A percentile compares a stretch with the other conserved stretches of the same genome.
These are phyloP conservation scores for Beauveria varroae DNA, from an alignment of 2,329 filamentous ascomycete species.

Conservation along the genomic window DNA sequence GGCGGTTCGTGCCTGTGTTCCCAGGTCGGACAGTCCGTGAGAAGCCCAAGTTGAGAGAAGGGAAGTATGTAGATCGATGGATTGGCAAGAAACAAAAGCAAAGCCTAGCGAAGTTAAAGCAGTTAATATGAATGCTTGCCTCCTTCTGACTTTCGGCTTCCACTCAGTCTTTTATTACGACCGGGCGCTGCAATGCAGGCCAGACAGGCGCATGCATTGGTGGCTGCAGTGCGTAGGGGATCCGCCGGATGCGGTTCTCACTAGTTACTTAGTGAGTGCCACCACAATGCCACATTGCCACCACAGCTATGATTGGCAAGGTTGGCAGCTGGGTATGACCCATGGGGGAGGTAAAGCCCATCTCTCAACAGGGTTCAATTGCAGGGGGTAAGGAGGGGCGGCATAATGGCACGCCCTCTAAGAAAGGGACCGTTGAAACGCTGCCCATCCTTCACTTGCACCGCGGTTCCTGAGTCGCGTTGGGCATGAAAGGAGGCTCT, in stretches of 20 bases:
- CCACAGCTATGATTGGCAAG: not conserved
- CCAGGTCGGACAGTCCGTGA: not conserved
- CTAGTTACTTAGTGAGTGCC: not conserved
- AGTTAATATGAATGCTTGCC: not conserved
- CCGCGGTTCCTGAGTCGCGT: slow-evolving; percentile 9
- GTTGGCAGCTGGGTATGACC: too few relatives aligned
- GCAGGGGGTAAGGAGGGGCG: not conserved
- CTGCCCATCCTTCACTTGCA: not conserved
- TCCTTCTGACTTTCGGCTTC: not conserved
- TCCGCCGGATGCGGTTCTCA: slow-evolving; percentile 4
- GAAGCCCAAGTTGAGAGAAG: not conserved
- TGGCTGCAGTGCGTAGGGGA: not conserved
- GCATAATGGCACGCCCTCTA: slow-evolving; percentile 2
- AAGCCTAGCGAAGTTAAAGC: not conserved
- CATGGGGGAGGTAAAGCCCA: not conserved
- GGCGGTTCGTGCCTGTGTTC: not conserved
- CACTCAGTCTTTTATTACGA: not conserved
- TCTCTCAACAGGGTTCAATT: not conserved
- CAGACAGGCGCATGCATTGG: not conserved
- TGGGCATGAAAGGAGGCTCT: not conserved
- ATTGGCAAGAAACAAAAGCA: not conserved
- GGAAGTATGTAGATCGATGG: not conserved
- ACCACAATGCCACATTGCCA: not conserved
- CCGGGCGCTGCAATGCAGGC: not conserved
- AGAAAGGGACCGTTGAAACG: slow-evolving; percentile 2